These are phyloP conservation scores for Peronospora destructor DNA, from an alignment of 352 stramenopile genomes.

Conservation along the genomic window DNA sequence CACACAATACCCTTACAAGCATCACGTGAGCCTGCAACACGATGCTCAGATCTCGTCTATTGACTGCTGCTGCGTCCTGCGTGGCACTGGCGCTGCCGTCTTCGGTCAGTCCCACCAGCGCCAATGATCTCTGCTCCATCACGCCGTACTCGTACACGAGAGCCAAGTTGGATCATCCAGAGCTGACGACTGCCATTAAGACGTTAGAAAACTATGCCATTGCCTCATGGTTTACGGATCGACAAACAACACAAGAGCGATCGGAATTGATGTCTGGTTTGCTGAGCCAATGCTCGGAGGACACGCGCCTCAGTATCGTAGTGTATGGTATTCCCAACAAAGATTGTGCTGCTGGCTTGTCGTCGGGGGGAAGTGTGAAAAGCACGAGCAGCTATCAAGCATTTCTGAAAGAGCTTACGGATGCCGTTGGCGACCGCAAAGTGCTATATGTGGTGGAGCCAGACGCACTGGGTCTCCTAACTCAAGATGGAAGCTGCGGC, in stretches of 20 bases:
- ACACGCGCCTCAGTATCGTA: slow-evolving; percentile 38
- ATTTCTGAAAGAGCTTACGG: slow-evolving; percentile 39
- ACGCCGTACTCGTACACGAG: slow-evolving; percentile 30
- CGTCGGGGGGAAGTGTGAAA: slow-evolving; percentile 29
- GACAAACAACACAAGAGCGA: slow-evolving; percentile 24
- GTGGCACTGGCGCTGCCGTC: slow-evolving; percentile 13
- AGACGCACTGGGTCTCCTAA: slow-evolving; percentile 47
- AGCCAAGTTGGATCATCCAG: slow-evolving; percentile 27
- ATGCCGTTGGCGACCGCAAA: slow-evolving; percentile 39
- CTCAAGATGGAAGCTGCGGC: slow-evolving; percentile 40
- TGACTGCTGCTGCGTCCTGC: slow-evolving; percentile 12
- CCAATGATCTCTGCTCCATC: slow-evolving; percentile 35
- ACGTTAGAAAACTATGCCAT: slow-evolving; percentile 34
- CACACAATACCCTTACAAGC: slow-evolving; percentile 4
- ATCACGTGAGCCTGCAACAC: slow-evolving; percentile 6
- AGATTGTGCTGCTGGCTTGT: slow-evolving; percentile 56
- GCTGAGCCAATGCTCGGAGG: slow-evolving; percentile 25
- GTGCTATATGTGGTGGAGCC: slow-evolving; percentile 69
- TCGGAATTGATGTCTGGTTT: slow-evolving; percentile 21
- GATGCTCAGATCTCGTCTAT: slow-evolving; percentile 13
- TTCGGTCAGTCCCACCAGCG: slow-evolving; percentile 4
- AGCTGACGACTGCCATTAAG: slow-evolving; percentile 31
- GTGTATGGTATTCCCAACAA: slow-evolving; percentile 75
- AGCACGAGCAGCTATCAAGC: slow-evolving; percentile 38
- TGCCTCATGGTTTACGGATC: slow-evolving; percentile 49